Evolutionary conservation across 2,329 filamentous ascomycete species (phyloP), one percentile per base, ranked within the genome.

Genomic region (Xylariaceae sp.): DNA sequence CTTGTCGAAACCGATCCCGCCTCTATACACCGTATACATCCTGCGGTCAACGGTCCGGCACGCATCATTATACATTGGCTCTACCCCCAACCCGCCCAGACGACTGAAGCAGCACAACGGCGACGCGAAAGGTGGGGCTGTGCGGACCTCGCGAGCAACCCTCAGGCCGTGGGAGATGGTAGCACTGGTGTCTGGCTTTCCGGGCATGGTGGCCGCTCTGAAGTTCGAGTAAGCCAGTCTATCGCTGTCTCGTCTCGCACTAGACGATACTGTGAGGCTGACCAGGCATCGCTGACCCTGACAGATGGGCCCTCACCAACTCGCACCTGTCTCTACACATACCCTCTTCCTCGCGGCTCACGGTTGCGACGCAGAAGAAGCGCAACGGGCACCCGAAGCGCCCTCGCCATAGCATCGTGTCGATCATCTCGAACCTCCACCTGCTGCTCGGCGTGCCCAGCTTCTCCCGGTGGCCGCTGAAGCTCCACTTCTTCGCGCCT

Each of bases 91-190:
- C 52, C 90, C 92, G 26, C 77, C 79, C 1, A 75, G 90, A 38
- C 83, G 92, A 11, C 69, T 96, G 16, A 79, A 77, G 41, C 92
- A 96, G 57, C 92, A 98, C 62, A 98, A 98, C 70, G 92, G 92
- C 33, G 65, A 78, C 31, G 70, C 71, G 19, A 83, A 77, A 52
- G 92, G 92, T 32, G 92, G 92, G 22, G 92, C 92, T 19, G 75
- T 68, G 19, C 73, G 80, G 29, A 98, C 92, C 1, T 75, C 81
- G 9, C 71, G 75, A 33, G 60, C 65, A 29, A 77, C 61, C 4
- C 61, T 89, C 40, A 73, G 86, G 26, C 92, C 92, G 0, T 96
- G 92, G 88, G 84, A 94, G 53, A 93, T 94, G 83, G 75, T 85
- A 2, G 79, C 77, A 25, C 67, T 95, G 5, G 83, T 96, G 2